Conservation (phyloP, 805 yeast species). For the Candida sonorensis region DNA sequence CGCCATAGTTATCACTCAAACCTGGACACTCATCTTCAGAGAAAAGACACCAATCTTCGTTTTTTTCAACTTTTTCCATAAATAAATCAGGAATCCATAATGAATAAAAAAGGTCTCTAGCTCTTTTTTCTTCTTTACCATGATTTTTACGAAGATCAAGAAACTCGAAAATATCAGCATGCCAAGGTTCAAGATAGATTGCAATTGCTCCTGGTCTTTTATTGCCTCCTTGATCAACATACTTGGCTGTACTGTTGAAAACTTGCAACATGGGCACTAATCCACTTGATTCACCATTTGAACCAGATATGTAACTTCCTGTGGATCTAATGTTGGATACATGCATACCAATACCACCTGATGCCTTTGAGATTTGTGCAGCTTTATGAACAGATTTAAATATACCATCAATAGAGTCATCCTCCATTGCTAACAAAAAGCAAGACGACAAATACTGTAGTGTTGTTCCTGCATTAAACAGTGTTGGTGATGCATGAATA, state of each 20-base stretch:
- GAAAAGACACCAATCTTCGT: slow-evolving; percentile 82
- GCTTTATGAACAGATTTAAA: slow-evolving; percentile 82
- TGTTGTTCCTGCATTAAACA: slow-evolving; percentile 90
- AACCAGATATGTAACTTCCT: slow-evolving; percentile 85
- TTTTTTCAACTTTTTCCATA: slow-evolving; percentile 79
- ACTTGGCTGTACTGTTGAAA: slow-evolving; percentile 91
- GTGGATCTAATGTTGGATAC: slow-evolving; percentile 79
- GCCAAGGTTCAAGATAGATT: slow-evolving; percentile 95
- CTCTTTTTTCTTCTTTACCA: slow-evolving; percentile 90
- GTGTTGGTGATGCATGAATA: slow-evolving; percentile 93
- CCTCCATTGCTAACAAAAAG: slow-evolving; percentile 84
- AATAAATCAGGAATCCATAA: slow-evolving; percentile 93
- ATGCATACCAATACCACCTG: slow-evolving; percentile 94
- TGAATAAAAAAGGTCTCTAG: slow-evolving; percentile 89
- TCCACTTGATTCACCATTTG: slow-evolving; percentile 91
- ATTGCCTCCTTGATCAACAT: slow-evolving; percentile 98
- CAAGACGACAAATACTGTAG: slow-evolving; percentile 85
- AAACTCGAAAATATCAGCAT: slow-evolving; percentile 81
- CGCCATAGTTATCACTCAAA: slow-evolving; percentile 74
- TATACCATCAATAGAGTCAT: slow-evolving; percentile 93
- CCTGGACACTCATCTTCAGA: slow-evolving; percentile 90
- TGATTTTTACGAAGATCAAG: slow-evolving; percentile 85
- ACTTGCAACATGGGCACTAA: slow-evolving; percentile 95
- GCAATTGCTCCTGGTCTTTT: slow-evolving; percentile 98
- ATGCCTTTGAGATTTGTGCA: slow-evolving; percentile 87